These are phyloP conservation scores for Trichoderma atrobrunneum DNA, from an alignment of 2,329 filamentous ascomycete species.

Conservation along the genomic window DNA sequence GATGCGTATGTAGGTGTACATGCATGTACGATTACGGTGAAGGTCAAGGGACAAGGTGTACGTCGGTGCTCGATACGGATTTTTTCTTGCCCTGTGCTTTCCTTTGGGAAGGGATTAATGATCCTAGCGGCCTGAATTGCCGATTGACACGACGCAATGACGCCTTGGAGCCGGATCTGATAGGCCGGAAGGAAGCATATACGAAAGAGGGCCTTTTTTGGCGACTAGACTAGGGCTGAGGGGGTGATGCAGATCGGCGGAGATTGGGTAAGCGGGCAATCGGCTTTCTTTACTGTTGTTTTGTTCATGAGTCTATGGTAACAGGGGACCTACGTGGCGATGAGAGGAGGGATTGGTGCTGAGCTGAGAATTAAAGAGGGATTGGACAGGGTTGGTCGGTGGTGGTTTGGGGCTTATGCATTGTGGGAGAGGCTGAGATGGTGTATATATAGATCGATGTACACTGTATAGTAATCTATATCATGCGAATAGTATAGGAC, in stretches of 20 bases:
- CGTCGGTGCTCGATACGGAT: background rate
- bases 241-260: constrained; percentile 7
- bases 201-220: background rate
- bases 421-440: background rate
- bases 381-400: background rate
- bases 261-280: background rate
- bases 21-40: background rate
- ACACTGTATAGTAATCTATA: background rate
- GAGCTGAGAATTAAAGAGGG: background rate
- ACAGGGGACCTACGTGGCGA: background rate
- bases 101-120: background rate
- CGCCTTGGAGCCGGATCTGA: background rate
- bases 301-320: background rate
- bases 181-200: background rate
- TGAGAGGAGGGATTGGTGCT: background rate
- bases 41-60: background rate
- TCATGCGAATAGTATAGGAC: background rate
- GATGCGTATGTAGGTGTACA: background rate
- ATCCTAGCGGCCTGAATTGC: background rate
- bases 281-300: background rate
- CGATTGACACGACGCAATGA: background rate
- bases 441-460: background rate
- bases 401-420: background rate
- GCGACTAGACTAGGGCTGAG: constrained; percentile 8
- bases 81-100: background rate